Conservation (phyloP, 2,329 filamentous ascomycete genomes). For the Colletotrichum lini region DNA sequence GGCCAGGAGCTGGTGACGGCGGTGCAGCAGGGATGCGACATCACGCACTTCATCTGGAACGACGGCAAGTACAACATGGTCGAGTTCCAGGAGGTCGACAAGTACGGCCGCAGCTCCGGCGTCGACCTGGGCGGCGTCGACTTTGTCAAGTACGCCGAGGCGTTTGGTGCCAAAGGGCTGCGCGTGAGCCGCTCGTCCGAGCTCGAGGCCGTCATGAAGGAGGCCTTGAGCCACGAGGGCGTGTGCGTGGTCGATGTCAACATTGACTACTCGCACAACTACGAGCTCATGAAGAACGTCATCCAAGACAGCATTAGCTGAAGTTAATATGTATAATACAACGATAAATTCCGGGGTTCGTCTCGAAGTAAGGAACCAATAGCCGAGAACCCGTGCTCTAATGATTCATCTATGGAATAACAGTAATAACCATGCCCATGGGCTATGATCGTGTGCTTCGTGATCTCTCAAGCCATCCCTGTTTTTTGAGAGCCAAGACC, state of each 20-base stretch:
- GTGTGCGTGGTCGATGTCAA: slow-evolving; percentile 61
- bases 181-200: slow-evolving; percentile 55
- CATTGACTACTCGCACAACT: slow-evolving; percentile 61
- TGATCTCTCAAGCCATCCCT: too few relatives aligned
- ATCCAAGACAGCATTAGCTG: slow-evolving; percentile 48
- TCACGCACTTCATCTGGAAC: slow-evolving; percentile 67
- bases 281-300: slow-evolving; percentile 57
- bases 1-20: slow-evolving; percentile 62
- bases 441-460: too few relatives aligned
- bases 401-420: too few relatives aligned
- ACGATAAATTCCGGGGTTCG: too few relatives aligned
- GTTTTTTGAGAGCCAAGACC: too few relatives aligned
- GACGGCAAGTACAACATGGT: slow-evolving; percentile 66
- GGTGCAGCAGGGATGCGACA: slow-evolving; percentile 61
- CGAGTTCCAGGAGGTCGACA: slow-evolving; percentile 65
- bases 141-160: slow-evolving; percentile 62
- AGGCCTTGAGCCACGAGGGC: slow-evolving; percentile 58
- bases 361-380: too few relatives aligned
- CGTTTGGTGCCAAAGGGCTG: slow-evolving; percentile 62
- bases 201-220: slow-evolving; percentile 58
- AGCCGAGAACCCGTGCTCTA: too few relatives aligned
- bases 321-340: too few relatives aligned
- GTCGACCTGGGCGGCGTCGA: slow-evolving; percentile 62
- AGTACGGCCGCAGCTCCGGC: slow-evolving; percentile 61
- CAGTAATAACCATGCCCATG: too few relatives aligned